These are phyloP conservation scores for Colletotrichum chlorophyti DNA, from an alignment of 2,329 filamentous ascomycete genomes.

Conservation along the genomic window DNA sequence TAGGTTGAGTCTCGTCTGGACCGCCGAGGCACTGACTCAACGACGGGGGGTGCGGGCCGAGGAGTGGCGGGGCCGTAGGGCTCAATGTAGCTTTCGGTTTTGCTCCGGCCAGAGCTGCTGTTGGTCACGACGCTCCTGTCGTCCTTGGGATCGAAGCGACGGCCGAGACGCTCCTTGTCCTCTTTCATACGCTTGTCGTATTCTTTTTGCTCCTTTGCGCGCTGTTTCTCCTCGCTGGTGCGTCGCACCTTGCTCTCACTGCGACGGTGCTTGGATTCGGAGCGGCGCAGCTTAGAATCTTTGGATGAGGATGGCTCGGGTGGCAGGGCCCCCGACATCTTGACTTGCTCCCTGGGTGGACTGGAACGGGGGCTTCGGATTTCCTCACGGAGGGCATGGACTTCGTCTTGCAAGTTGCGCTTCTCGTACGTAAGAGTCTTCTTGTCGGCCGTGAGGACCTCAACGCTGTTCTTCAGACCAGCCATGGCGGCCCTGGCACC, in stretches of 20 bases:
- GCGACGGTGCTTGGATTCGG: slow-evolving; percentile 34
- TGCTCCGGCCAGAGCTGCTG: slow-evolving; percentile 30
- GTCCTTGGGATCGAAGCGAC: slow-evolving; percentile 41
- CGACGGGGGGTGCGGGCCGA: slow-evolving; percentile 1
- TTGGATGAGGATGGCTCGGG: slow-evolving; percentile 32
- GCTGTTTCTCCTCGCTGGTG: slow-evolving; percentile 30
- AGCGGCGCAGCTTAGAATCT: slow-evolving; percentile 5
- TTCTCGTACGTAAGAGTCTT: slow-evolving; percentile 33
- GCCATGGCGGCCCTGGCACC: slow-evolving; percentile 4
- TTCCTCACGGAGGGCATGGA: slow-evolving; percentile 28
- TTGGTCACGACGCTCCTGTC: slow-evolving; percentile 36
- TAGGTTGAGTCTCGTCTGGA: slow-evolving; percentile 12
- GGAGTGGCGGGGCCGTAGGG: slow-evolving; percentile 16
- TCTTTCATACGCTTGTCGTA: slow-evolving; percentile 32
- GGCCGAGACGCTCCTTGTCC: slow-evolving; percentile 44
- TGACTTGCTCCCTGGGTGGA: slow-evolving; percentile 29
- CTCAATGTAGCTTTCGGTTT: slow-evolving; percentile 38
- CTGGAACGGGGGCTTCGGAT: slow-evolving; percentile 16
- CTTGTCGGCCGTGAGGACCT: slow-evolving; percentile 44
- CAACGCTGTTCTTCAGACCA: slow-evolving; percentile 16
- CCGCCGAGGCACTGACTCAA: background rate
- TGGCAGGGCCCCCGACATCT: slow-evolving; percentile 34
- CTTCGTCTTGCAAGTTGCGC: slow-evolving; percentile 37
- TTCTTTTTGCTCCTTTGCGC: slow-evolving; percentile 34
- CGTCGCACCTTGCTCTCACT: slow-evolving; percentile 37